These are phyloP conservation scores for Pichia thaimueangensis DNA, from an alignment of 805 yeast species.

Conservation along the genomic window DNA sequence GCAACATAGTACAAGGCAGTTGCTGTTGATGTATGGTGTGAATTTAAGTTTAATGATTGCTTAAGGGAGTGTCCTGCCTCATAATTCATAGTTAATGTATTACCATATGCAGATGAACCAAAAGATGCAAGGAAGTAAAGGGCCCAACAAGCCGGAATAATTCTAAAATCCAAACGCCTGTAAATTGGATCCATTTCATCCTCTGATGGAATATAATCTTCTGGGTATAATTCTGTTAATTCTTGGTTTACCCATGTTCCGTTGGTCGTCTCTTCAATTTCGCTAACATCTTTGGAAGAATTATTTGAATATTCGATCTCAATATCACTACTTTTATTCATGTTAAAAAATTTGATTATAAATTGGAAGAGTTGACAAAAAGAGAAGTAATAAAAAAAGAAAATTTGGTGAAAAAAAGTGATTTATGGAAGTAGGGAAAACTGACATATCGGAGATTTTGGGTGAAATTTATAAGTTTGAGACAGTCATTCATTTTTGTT, in stretches of 20 bases:
- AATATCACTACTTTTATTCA: neutral
- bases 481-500: neutral
- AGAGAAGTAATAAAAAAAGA: neutral
- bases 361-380: neutral
- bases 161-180: slow-evolving; percentile 58
- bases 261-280: neutral
- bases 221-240: slow-evolving; percentile 7
- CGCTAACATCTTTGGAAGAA: neutral
- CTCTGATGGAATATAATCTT: slow-evolving; percentile 18
- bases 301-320: neutral
- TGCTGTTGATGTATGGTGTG: slow-evolving; percentile 63
- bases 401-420: neutral
- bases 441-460: neutral
- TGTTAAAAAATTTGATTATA: no score
- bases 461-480: neutral
- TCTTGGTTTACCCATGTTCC: neutral
- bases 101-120: slow-evolving; percentile 72
- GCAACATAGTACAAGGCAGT: slow-evolving; percentile 80
- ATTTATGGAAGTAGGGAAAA: neutral
- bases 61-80: slow-evolving; percentile 54
- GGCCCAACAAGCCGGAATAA: slow-evolving; percentile 79
- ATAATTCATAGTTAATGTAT: slow-evolving; percentile 72
- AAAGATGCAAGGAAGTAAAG: slow-evolving; percentile 74
- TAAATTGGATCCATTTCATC: slow-evolving; percentile 47
- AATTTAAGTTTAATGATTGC: slow-evolving; percentile 42